phyloP scores from a whole-genome alignment of 2,329 filamentous ascomycete species.

The Clonostachys solani region DNA sequence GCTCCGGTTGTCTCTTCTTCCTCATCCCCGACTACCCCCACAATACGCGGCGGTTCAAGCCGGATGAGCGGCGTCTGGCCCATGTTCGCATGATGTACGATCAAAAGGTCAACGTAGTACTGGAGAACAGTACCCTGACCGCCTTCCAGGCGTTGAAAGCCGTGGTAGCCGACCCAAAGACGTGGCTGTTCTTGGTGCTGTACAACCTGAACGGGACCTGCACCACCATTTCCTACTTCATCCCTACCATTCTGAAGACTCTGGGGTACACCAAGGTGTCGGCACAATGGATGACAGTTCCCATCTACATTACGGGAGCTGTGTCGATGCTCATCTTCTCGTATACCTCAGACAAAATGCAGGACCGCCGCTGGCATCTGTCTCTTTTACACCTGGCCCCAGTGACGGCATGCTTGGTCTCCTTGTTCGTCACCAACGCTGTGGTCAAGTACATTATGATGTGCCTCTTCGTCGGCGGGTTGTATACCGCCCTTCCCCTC shows the following conservation, averaged over 20 bases:
- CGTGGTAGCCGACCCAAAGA: constrained; percentile 34
- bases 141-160: constrained; percentile 9
- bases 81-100: too few relatives aligned
- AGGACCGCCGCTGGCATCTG: constrained; percentile 16
- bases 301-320: constrained; percentile 12
- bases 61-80: too few relatives aligned
- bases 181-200: constrained; percentile 37
- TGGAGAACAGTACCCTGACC: constrained; percentile 3
- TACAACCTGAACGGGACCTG: constrained; percentile 39
- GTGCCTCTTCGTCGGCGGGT: constrained; percentile 5
- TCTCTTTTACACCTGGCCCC: constrained; percentile 7
- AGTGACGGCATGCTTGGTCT: constrained; percentile 14
- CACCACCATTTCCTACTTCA: constrained; percentile 38
- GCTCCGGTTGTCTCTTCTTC: constrained; percentile 1
- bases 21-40: constrained; percentile 11
- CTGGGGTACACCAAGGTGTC: constrained; percentile 15
- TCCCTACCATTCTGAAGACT: constrained; percentile 14
- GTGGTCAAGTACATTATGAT: constrained; percentile 10
- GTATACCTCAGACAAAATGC: constrained; percentile 13
- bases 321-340: constrained; percentile 12
- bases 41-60: neutral
- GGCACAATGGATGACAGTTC: constrained; percentile 17
- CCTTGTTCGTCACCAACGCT: constrained; percentile 2
- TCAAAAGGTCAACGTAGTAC: too few relatives aligned
- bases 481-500: constrained; percentile 7